A percentile compares a stretch with the other conserved stretches of the same genome.
Evolutionary conservation across 441 rosid species (phyloP).

Genomic region (Gossypium lobatum): DNA sequence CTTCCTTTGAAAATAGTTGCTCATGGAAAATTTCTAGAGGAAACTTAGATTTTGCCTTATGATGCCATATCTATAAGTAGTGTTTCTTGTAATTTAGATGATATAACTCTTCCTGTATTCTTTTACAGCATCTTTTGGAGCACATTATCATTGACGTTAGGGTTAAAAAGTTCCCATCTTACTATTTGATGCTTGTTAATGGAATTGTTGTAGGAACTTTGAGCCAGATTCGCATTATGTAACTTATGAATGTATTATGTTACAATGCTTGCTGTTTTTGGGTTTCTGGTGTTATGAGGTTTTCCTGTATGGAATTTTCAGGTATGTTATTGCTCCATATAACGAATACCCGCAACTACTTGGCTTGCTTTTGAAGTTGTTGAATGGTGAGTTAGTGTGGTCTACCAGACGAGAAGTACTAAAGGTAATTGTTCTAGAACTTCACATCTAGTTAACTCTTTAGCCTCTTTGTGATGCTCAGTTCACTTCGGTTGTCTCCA

Average conservation of each 20-base stretch:
- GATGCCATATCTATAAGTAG: not conserved
- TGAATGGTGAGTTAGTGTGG: slow-evolving; percentile 97
- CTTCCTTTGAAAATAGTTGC: not conserved
- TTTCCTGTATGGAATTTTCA: slow-evolving; percentile 22
- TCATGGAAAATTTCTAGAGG: not conserved
- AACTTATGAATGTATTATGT: not conserved
- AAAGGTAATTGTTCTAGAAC: slow-evolving; percentile 54
- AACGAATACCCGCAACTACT: slow-evolving; percentile 89
- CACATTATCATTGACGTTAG: not conserved
- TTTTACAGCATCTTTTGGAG: not conserved
- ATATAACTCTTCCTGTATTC: not conserved
- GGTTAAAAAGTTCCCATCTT: not conserved
- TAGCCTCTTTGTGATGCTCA: slow-evolving; percentile 20
- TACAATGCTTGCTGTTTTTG: not conserved
- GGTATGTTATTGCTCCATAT: slow-evolving; percentile 97
- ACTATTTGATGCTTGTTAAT: not conserved
- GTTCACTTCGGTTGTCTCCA: slow-evolving; percentile 26
- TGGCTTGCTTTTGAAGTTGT: slow-evolving; percentile 90
- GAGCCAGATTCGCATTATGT: not conserved
- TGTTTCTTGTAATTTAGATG: slow-evolving; percentile 1
- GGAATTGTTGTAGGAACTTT: not conserved
- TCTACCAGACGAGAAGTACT: slow-evolving; percentile 98
- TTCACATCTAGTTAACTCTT: slow-evolving; percentile 6
- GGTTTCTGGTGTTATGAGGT: not conserved
- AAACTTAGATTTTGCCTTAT: not conserved